Conservation (phyloP, 1,284 basidiomycete species). For the Trametes polyzona region DNA sequence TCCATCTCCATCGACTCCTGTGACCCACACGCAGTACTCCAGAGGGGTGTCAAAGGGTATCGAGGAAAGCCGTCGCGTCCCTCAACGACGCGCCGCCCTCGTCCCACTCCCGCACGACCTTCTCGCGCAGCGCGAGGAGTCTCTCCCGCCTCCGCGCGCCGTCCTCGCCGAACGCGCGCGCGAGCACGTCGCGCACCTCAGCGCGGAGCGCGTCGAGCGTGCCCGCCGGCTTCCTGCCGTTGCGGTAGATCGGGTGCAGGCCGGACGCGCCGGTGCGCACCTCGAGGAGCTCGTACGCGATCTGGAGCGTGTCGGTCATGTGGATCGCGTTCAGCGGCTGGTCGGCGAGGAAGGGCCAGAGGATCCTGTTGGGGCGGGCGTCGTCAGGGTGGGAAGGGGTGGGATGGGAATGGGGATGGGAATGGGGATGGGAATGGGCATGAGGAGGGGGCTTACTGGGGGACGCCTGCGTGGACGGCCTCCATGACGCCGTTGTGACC, state of each 20-base stretch:
- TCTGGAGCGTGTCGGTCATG: slow-evolving; percentile 22
- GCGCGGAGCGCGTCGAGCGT: slow-evolving; percentile 20
- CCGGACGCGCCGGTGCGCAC: slow-evolving; percentile 23
- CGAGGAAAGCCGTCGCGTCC: slow-evolving; percentile 1
- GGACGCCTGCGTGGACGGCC: slow-evolving; percentile 21
- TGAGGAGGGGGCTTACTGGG: slow-evolving; percentile 11
- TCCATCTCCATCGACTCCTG: no score
- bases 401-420: background rate
- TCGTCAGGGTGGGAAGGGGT: background rate
- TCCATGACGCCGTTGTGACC: slow-evolving; percentile 28
- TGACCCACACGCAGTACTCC: no score
- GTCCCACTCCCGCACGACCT: slow-evolving; percentile 6
- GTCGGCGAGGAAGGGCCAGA: slow-evolving; percentile 31
- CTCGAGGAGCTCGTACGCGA: slow-evolving; percentile 31
- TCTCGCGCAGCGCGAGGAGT: slow-evolving; percentile 10
- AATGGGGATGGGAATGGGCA: background rate
- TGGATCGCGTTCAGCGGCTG: slow-evolving; percentile 30
- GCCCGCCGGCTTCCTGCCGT: slow-evolving; percentile 13
- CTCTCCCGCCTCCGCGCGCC: slow-evolving; percentile 21
- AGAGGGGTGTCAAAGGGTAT: background rate
- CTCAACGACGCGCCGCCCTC: slow-evolving; percentile 7
- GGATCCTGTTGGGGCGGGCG: slow-evolving; percentile 20
- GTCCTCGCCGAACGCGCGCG: slow-evolving; percentile 20
- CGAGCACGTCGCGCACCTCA: slow-evolving; percentile 16
- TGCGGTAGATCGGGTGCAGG: slow-evolving; percentile 18